Percentiles rank a stretch among this genome's conserved stretches.
Evolutionary conservation across 306 rosid species (phyloP).

Genomic region (Pterocarpus santalinus): DNA sequence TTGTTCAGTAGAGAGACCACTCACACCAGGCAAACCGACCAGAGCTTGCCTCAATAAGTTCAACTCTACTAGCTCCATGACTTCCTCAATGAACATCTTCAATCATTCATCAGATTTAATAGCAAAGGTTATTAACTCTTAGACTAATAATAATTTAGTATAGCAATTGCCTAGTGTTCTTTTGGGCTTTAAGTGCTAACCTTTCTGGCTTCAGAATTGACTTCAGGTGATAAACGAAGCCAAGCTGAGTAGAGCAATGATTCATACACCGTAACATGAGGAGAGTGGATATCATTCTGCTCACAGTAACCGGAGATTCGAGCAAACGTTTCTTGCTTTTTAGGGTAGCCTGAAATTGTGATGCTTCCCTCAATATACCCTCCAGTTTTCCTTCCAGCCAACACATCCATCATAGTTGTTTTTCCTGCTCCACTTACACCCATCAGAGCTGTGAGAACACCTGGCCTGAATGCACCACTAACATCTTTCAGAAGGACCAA

Average conservation of each 20-base stretch:
- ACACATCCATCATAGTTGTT: conserved; percentile 85
- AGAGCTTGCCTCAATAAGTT: conserved; percentile 42
- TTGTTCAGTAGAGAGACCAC: conserved; percentile 56
- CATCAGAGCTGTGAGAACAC: conserved; percentile 84
- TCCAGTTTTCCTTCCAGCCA: conserved; percentile 87
- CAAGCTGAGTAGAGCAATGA: conserved; percentile 79
- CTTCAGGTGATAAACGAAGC: conserved; percentile 72
- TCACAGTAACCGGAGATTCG: conserved; percentile 83
- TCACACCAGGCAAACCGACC: conserved; percentile 58
- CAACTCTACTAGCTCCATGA: conserved; percentile 54
- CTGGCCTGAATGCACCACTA: conserved; percentile 83
- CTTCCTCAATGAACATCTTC: conserved; percentile 59
- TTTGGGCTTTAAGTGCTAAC: conserved; percentile 39
- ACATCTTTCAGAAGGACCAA: conserved; percentile 68
- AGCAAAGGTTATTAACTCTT: neutral
- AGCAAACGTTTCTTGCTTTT: conserved; percentile 77
- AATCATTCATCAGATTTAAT: conserved; percentile 15
- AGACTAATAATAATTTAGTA: conserved; percentile 10
- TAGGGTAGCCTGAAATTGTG: conserved; percentile 74
- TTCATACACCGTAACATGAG: conserved; percentile 79
- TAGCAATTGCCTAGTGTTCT: neutral
- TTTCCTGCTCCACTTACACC: conserved; percentile 94
- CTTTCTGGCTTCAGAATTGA: conserved; percentile 62
- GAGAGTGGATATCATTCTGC: conserved; percentile 86
- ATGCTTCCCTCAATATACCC: conserved; percentile 76